phyloP scores from a whole-genome alignment of 495 filamentous ascomycete species.

The Neurospora africana region DNA sequence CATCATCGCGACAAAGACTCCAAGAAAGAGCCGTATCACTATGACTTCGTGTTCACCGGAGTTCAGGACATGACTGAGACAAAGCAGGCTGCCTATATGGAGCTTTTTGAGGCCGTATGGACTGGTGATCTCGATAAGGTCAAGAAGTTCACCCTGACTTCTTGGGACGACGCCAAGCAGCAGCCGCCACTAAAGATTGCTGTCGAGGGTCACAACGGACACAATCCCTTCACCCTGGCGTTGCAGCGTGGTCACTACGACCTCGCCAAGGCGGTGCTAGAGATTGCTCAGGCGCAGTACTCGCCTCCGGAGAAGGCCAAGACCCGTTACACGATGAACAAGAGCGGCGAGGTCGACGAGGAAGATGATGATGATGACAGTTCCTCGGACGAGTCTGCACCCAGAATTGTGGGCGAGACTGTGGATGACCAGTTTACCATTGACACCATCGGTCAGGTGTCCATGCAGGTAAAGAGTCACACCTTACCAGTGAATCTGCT shows the following conservation, averaged over 20 bases:
- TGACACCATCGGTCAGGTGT: slow-evolving; percentile 56
- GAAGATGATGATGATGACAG: slow-evolving; percentile 18
- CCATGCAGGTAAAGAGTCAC: slow-evolving; percentile 50
- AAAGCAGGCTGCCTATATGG: slow-evolving; percentile 45
- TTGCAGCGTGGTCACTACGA: slow-evolving; percentile 50
- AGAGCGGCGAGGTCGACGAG: slow-evolving; percentile 18
- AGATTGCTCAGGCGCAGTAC: slow-evolving; percentile 58
- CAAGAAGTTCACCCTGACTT: slow-evolving; percentile 35
- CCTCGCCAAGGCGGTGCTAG: slow-evolving; percentile 51
- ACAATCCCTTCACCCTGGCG: slow-evolving; percentile 53
- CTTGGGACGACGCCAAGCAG: slow-evolving; percentile 36
- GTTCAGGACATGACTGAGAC: slow-evolving; percentile 41
- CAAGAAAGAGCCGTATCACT: slow-evolving; percentile 28
- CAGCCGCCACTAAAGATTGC: slow-evolving; percentile 52
- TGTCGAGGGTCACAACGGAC: slow-evolving; percentile 31
- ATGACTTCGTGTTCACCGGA: slow-evolving; percentile 36
- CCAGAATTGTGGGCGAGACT: slow-evolving; percentile 37
- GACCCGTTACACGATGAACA: slow-evolving; percentile 38
- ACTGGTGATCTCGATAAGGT: slow-evolving; percentile 50
- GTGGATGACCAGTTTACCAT: slow-evolving; percentile 56
- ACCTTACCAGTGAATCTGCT: slow-evolving; percentile 41
- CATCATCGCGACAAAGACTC: not conserved
- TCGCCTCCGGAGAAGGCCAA: slow-evolving; percentile 33
- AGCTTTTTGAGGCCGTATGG: slow-evolving; percentile 59
- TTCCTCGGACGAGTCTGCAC: slow-evolving; percentile 19